These are phyloP conservation scores for Nissolia schottii DNA, from an alignment of 306 rosid genomes.

Conservation along the genomic window DNA sequence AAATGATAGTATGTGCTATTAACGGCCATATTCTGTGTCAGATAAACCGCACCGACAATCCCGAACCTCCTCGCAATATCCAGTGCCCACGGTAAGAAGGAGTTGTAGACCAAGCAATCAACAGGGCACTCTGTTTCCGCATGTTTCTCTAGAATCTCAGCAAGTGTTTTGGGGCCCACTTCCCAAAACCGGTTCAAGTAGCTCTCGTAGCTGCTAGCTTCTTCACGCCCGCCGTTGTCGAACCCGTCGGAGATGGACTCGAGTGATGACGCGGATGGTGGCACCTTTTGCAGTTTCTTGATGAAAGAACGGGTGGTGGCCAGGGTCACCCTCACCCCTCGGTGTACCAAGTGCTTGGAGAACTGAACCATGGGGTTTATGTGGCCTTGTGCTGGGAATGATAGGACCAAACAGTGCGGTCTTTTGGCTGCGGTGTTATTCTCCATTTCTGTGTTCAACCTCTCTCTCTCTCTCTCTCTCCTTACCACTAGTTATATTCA, in stretches of 20 bases:
- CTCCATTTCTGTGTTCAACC: background rate
- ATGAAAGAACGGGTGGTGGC: slow-evolving; percentile 13
- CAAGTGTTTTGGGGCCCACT: slow-evolving; percentile 20
- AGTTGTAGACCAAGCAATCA: slow-evolving; percentile 37
- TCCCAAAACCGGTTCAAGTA: slow-evolving; percentile 1
- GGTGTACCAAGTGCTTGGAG: slow-evolving; percentile 21
- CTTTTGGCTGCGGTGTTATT: background rate
- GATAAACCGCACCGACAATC: slow-evolving; percentile 15
- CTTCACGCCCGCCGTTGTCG: background rate
- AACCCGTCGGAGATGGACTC: slow-evolving; percentile 46
- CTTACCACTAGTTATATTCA: too few relatives aligned
- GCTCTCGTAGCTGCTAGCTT: background rate
- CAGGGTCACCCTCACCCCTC: slow-evolving; percentile 28
- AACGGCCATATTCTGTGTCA: slow-evolving; percentile 35
- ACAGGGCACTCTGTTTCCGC: background rate
- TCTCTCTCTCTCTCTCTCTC: too few relatives aligned
- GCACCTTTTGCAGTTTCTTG: background rate
- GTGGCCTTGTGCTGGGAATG: slow-evolving; percentile 35
- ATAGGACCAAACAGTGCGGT: slow-evolving; percentile 19
- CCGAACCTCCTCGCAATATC: slow-evolving; percentile 38
- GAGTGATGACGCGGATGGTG: background rate
- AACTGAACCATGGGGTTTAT: slow-evolving; percentile 37
- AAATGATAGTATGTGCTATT: slow-evolving; percentile 27
- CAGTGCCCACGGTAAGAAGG: slow-evolving; percentile 35
- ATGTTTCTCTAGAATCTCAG: slow-evolving; percentile 20